Evolutionary conservation across 1,284 basidiomycete species (phyloP).

Genomic region (Chalciporus sp.): DNA sequence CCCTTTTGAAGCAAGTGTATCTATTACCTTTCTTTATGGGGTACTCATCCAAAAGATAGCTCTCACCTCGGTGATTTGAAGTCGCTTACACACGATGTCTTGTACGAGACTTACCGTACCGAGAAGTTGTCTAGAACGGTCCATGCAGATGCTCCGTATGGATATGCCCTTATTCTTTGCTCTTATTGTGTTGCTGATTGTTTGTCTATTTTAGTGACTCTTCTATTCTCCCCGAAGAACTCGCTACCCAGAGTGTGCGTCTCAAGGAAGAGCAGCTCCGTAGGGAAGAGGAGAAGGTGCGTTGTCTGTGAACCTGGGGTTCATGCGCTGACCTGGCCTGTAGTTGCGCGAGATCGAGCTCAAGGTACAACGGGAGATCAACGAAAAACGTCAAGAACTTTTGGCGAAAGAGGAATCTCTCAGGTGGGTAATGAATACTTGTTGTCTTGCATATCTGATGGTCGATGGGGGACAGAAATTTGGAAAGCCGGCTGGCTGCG

Average conservation of each 20-base stretch:
- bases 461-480: slow-evolving; percentile 55
- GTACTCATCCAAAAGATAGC: slow-evolving; percentile 44
- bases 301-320: slow-evolving; percentile 11
- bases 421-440: slow-evolving; percentile 47
- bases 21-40: not conserved
- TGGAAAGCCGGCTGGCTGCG: slow-evolving; percentile 88
- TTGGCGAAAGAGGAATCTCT: slow-evolving; percentile 92
- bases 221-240: slow-evolving; percentile 92
- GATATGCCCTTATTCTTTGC: slow-evolving; percentile 14
- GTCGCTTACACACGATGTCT: slow-evolving; percentile 92
- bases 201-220: slow-evolving; percentile 59
- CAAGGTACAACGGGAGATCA: slow-evolving; percentile 98
- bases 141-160: slow-evolving; percentile 79
- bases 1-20: slow-evolving; percentile 76
- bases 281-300: slow-evolving; percentile 92
- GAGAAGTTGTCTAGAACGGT: slow-evolving; percentile 97
- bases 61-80: slow-evolving; percentile 95
- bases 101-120: slow-evolving; percentile 96
- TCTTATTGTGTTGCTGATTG: slow-evolving; percentile 17
- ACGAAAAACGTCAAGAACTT: slow-evolving; percentile 97
- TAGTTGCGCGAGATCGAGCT: slow-evolving; percentile 97
- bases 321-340: slow-evolving; percentile 14
- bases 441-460: slow-evolving; percentile 7
- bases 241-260: slow-evolving; percentile 94
- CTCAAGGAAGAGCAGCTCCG: slow-evolving; percentile 99